Evolutionary conservation across 306 rosid genomes (phyloP), one percentile per base, ranked within the genome.

Genomic region (Gastrolobium bilobum): DNA sequence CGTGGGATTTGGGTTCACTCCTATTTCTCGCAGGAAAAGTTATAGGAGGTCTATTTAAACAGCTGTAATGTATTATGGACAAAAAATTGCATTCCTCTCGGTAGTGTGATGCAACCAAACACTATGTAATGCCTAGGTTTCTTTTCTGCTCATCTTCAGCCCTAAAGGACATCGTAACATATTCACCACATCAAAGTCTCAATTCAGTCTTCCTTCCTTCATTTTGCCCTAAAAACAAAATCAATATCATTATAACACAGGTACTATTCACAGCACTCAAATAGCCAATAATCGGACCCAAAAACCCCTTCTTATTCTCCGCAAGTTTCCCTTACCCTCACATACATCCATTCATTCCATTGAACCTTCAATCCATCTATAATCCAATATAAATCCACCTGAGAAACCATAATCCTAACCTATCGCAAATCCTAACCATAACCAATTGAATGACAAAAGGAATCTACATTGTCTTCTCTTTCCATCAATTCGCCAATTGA

Each of bases 201-300:
- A 68, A 30, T 68, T 15, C 47, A 52, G 42, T 67, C 47, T 67
- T 66, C 59, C 47, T 67, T 66, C 59, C 59, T 6, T 44, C 8
- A 9, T 59, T 50, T 38, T 74, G 5, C 79, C 70, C 60, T 7
- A 73, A 67, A 75, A n/a, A 38, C 4, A 81, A 81, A 81, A 42
- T 8, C 50, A 70, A 7, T 59, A 29, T 30, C 44, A 67, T 51
- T 34, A 71, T 68, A 59, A 59, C 5, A 14, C 34, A 66, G 63
- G 72, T 34, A 56, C 37, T 20, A 6, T 10, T 58, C 59, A 58
- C 50, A 59, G 56, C 63, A 58, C 46, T 4, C 40, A 48, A 56
- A 47, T 67, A 40, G 52, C 14, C 35, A 75, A 64, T 29, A 42
- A 10, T 47, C 35, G 4, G 26, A 65, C 42, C 63, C 29, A 46